Base-by-base conservation (phyloP, 768 basidiomycete species). In the Candolleomyces efflorescens region DNA sequence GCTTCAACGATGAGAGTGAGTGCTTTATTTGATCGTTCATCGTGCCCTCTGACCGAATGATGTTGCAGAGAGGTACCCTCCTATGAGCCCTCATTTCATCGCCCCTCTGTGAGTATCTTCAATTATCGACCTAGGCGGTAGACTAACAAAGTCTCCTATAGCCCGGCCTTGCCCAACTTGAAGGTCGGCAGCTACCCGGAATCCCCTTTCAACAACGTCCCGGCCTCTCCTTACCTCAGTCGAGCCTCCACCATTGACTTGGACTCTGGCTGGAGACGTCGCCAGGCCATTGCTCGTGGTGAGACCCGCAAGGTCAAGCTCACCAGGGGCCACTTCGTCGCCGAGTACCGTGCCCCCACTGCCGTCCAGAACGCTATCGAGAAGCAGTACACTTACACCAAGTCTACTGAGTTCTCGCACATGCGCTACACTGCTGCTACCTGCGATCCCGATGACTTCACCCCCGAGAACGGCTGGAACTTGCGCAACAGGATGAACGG, bases 381-480 rank as follows among this genome's bases (percentile, higher is more conserved):
- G 71, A 71, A 79, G 46, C 87, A 87, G 68, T 92, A 85, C 75
- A 73, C 81, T n/a, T 67, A 70, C 62, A 82, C 79, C 56, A 87
- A 75, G 60, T 82, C 85, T 18, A 92, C 83, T 1, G 94, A 95
- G 69, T 95, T 95, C 73, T 87, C 90, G 87, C 90, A 92, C 69
- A 90, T 93, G 89, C 83, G 91, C 37, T 92, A 94, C 73, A 92
- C 85, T 24, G 92, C 91, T 17, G 91, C 90, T 13, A 92, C 90
- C 0, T 84, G 82, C 65, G 92, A 94, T 65, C 92, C 91, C 7
- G 91, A 93, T 66, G 90, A 92, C 60, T 94, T 92, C 67, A 72
- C 75, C 3, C 79, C 81, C 63, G 85, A 80, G 13, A 82, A 78
- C 62, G 94, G 94, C 27, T 95, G 84, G 78, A 84, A 86, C 2